Conservation (phyloP, 2,329 filamentous ascomycete genomes). For the Trichophyton verrucosum region DNA sequence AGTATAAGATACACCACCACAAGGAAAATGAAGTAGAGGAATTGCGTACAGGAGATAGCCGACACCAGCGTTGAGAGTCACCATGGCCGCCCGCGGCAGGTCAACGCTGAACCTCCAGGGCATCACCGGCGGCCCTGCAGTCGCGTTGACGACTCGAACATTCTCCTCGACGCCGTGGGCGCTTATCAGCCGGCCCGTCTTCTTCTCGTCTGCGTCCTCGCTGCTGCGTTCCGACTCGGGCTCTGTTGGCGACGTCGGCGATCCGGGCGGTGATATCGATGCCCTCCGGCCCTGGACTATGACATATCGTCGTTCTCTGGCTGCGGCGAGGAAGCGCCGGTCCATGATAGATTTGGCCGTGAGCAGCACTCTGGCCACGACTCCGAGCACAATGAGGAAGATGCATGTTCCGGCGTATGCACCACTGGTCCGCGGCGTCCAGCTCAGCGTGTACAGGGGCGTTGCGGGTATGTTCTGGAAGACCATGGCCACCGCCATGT, state of each 20-base stretch:
- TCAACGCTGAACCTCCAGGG: conserved; percentile 79
- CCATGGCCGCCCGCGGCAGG: conserved; percentile 56
- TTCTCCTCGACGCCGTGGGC: conserved; percentile 71
- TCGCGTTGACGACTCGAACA: conserved; percentile 58
- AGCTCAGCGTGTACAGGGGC: conserved; percentile 53
- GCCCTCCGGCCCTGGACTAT: conserved; percentile 53
- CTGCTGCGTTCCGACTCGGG: conserved; percentile 35
- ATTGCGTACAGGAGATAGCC: conserved; percentile 68
- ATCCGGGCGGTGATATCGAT: not conserved
- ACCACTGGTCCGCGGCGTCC: conserved; percentile 59
- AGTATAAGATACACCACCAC: conserved; percentile 8
- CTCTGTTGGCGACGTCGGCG: conserved; percentile 21
- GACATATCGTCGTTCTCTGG: conserved; percentile 64
- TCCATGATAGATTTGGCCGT: conserved; percentile 52
- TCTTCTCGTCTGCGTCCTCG: conserved; percentile 47
- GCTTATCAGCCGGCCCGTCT: conserved; percentile 53
- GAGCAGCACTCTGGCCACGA: conserved; percentile 56
- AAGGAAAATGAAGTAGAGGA: not conserved
- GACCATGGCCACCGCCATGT: conserved; percentile 25
- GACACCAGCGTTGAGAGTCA: conserved; percentile 60
- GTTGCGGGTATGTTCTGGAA: conserved; percentile 44
- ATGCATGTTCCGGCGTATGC: conserved; percentile 82
- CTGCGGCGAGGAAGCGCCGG: conserved; percentile 55
- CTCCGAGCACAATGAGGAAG: conserved; percentile 68
- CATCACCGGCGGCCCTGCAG: conserved; percentile 36